These are phyloP conservation scores for Candida nemodendra DNA, from an alignment of 805 yeast species.

Conservation along the genomic window DNA sequence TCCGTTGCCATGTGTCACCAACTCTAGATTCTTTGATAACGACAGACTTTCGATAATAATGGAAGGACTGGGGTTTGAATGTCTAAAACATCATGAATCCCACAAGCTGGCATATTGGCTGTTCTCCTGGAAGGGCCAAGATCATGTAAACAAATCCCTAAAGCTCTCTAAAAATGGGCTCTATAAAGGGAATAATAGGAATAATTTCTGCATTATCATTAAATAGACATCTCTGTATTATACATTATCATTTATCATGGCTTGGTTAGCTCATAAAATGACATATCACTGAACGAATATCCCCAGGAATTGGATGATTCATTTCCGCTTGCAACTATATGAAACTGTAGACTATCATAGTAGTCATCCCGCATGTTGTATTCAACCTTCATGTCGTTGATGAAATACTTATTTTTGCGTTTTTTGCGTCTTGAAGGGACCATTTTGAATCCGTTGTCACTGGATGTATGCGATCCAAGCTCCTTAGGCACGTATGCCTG, in stretches of 20 bases:
- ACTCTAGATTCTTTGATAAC: slow-evolving; percentile 74
- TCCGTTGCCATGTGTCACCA: slow-evolving; percentile 82
- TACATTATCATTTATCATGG: background rate
- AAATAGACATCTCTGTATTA: slow-evolving; percentile 9
- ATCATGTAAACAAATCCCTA: slow-evolving; percentile 9
- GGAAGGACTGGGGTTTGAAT: slow-evolving; percentile 57
- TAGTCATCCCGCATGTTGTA: slow-evolving; percentile 16
- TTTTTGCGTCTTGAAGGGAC: slow-evolving; percentile 14
- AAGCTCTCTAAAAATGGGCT: slow-evolving; percentile 46
- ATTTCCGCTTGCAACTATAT: slow-evolving; percentile 8
- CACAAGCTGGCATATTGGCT: slow-evolving; percentile 75
- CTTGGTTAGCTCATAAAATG: slow-evolving; percentile 12
- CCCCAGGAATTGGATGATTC: slow-evolving; percentile 21
- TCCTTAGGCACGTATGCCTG: slow-evolving; percentile 1
- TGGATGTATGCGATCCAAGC: background rate
- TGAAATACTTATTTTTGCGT: slow-evolving; percentile 7
- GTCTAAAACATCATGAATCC: slow-evolving; percentile 52
- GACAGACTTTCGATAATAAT: slow-evolving; percentile 44
- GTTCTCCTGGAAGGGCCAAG: slow-evolving; percentile 45
- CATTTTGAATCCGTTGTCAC: slow-evolving; percentile 19
- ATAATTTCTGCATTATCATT: slow-evolving; percentile 63
- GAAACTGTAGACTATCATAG: slow-evolving; percentile 10
- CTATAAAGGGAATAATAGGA: slow-evolving; percentile 56
- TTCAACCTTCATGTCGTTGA: slow-evolving; percentile 10
- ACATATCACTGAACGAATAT: slow-evolving; percentile 29